Evolutionary conservation across 441 rosid genomes (phyloP), one percentile per base, ranked within the genome.

Genomic region (Adansonia grandidieri): DNA sequence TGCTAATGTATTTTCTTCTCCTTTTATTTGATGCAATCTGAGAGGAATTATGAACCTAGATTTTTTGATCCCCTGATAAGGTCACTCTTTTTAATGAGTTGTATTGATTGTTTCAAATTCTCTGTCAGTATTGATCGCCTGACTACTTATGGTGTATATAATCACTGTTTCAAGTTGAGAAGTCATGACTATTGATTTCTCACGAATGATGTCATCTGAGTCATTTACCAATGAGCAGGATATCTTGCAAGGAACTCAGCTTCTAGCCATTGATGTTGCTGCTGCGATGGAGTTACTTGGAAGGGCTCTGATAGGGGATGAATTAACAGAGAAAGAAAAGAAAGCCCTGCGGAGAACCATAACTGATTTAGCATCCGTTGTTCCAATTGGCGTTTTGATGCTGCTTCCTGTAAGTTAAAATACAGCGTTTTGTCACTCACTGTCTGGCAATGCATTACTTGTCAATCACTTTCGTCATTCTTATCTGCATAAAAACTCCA

Each of bases 171-270:
- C 73, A 83, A 47, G 24, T 45, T 80, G 48, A 51, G 58, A 42
- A 78, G 56, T 63, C 45, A n/a, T 57, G 4, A 40, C 4, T 71
- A 20, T 13, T 53, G 4, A 7, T 63, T 67, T 24, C 53, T 60
- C 14, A 56, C 13, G 74, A 50, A 14, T 80, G 48, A n/a, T 75
- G 40, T 13, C 5, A 42, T 61, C 78, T 61, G 50, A 64, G 50
- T 68, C 32, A 61, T 73, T 69, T 44, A 80, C 78, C 58, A 65
- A 76, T 80, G 81, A 70, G 77, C 93, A 96, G 99, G 98, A 96
- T 84, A 94, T 96, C 78, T 89, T 91, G 89, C 99, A 94, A 89
- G 99, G 99, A 80, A 93, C 99, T 75, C 98, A 93, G 82, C 99
- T 97, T 85, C 89, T 97, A 71, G 98, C 93, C 56, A 88, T 92